Base-by-base conservation (phyloP, 352 stramenopile species). In the Globisporangium camurandrum region DNA sequence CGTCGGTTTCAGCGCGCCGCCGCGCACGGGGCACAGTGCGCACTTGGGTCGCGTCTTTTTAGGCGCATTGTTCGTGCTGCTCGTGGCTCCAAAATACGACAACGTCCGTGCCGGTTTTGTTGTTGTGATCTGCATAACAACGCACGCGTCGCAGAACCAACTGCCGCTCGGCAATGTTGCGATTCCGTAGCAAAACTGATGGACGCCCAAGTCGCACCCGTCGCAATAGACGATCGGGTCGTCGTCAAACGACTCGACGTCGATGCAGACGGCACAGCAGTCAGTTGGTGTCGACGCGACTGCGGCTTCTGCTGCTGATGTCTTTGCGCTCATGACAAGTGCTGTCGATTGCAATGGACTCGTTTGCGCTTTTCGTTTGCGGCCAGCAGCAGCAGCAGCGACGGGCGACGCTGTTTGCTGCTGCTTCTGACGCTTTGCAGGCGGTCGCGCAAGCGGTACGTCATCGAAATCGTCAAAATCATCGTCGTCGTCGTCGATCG, bases 141-240 rank as follows among this genome's bases (percentile, higher is more conserved):
- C 31, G 62, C 72, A 91, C 10, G 55, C 54, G 31, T 93, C 83
- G 44, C 89, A 97, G 42, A 84, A 92, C 83, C 84, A 97, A 16
- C 90, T 80, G 5, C 70, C 83, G 46, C 50, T 68, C 2, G 85
- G 84, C 12, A 96, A 47, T 3, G 47, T 17, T 7, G 59, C 59
- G 10, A 97, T 73, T 4, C 82, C 84, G 46, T 96, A 97, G 64
- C 88, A 97, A 51, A 84, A 85, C 58, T 97, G 86, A 62, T 97
- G 88, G 3, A 95, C 82, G 4, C 75, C 67, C 19, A 91, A 64
- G 54, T 95, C 69, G 46, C 88, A 97, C 5, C 83, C 83, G 43
- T 95, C 88, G 45, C 88, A 97, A 57, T 93, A 95, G 3, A 97
- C 68, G 45, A 97, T 96, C 37, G 72, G 74, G 50, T 97, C 88